Base-by-base conservation (phyloP, 306 rosid species). In the Medicago arabica region DNA sequence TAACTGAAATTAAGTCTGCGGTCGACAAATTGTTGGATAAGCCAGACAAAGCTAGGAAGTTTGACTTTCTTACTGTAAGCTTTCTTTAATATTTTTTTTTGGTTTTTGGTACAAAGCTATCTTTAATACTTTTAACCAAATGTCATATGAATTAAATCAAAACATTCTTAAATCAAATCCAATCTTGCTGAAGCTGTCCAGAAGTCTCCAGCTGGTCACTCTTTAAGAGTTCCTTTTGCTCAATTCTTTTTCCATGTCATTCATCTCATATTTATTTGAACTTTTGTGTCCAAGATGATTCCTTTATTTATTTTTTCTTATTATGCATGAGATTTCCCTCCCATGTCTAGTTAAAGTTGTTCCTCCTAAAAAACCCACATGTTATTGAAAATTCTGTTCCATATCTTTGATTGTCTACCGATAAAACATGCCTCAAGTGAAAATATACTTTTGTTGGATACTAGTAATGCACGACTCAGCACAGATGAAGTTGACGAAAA, bases 51-150 rank as follows among this genome's bases (percentile, higher is more conserved):
- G 84, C 90, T 67, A 85, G 72, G 62, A 84, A 73, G 36, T 88
- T 88, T 84, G 95, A 94, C 82, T 80, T 92, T 18, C 36, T 58
- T 80, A 79, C 69, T 41, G 98, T 93, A 79, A 82, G 89, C 44
- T 9, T 55, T 68, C 41, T 65, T 63, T 72, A 70, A 34, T 34
- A 34, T 4, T 5, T 6, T 34, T 34, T 28, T 34, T 34, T 34
- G 31, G 31, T 34, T 34, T 34, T 34, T 34, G 38, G 38, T 6
- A 34, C 6, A 34, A 79, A 82, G 89, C 39, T 9, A 55, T 68
- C 41, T 65, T 58, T 72, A 70, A 68, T 74, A 62, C 49, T 81
- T n/a, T 16, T 51, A 74, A 62, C 19, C 50, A 47, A 67, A 54
- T 69, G 67, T 66, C 23, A 11, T 43, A 34, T 19, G 46, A 76